These are phyloP conservation scores for Saccharomycopsis hybrid DNA, from an alignment of 1,139 yeast genomes.

Conservation along the genomic window DNA sequence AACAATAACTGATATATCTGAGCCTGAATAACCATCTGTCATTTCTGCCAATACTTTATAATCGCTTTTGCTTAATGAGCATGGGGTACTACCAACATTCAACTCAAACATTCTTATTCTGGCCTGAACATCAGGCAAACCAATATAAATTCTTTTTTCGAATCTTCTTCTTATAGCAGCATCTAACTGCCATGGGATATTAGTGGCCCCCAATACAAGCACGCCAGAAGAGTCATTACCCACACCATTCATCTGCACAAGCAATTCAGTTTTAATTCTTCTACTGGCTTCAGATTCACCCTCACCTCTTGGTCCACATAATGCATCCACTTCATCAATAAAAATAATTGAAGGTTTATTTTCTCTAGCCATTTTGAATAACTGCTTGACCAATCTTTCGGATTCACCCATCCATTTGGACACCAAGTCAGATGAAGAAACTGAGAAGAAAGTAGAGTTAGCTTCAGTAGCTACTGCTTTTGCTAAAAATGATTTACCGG, in stretches of 20 bases:
- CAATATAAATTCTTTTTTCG: constrained; percentile 89
- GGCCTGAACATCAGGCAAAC: constrained; percentile 89
- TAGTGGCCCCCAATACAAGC: constrained; percentile 93
- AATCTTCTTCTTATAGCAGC: constrained; percentile 97
- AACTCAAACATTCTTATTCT: constrained; percentile 90
- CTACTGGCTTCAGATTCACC: constrained; percentile 97
- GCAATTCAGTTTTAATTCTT: constrained; percentile 89
- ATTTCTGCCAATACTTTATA: constrained; percentile 75
- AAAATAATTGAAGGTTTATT: constrained; percentile 91
- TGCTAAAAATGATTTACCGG: constrained; percentile 95
- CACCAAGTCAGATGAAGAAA: constrained; percentile 88
- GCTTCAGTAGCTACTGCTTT: constrained; percentile 99
- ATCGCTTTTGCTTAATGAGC: constrained; percentile 68
- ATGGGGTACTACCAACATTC: constrained; percentile 87
- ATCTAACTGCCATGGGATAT: constrained; percentile 98
- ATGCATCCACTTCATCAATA: constrained; percentile 96
- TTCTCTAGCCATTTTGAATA: constrained; percentile 93
- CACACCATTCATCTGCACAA: constrained; percentile 98
- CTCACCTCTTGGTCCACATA: constrained; percentile 97
- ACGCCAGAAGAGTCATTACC: constrained; percentile 94
- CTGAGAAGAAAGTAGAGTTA: constrained; percentile 91
- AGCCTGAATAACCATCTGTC: constrained; percentile 98
- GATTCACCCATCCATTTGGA: constrained; percentile 99
- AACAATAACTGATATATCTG: constrained; percentile 93
- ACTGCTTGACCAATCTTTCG: constrained; percentile 88